Percentiles rank a stretch among this genome's conserved stretches.
phyloP scores from a whole-genome alignment of 495 filamentous ascomycete genomes.

The Bacidia rubella region DNA sequence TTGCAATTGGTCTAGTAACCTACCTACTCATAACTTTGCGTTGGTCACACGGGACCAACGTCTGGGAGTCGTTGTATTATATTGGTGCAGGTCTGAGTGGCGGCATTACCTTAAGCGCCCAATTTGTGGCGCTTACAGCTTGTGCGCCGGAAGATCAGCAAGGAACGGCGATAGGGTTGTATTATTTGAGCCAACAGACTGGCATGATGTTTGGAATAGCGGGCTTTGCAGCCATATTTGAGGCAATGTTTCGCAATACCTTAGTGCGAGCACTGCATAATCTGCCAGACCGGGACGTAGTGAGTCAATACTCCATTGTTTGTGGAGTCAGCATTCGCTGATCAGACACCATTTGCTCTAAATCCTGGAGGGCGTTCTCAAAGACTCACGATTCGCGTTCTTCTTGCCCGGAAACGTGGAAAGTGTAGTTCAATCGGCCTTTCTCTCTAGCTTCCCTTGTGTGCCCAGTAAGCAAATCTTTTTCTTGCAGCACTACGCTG shows the following conservation, averaged over 20 bases:
- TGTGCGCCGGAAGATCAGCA: slow-evolving; percentile 17
- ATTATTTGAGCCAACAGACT: slow-evolving; percentile 27
- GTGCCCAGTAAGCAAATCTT: too few species aligned
- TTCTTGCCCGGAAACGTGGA: slow-evolving; percentile 15
- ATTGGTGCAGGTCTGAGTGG: slow-evolving; percentile 18
- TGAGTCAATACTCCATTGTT: too few species aligned
- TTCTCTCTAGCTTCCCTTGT: too few species aligned
- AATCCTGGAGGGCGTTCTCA: slow-evolving; percentile 21
- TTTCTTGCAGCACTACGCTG: too few species aligned
- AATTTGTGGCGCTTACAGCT: slow-evolving; percentile 24
- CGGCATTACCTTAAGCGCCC: slow-evolving; percentile 21
- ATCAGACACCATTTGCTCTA: slow-evolving; percentile 5
- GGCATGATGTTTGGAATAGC: slow-evolving; percentile 24
- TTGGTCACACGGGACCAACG: slow-evolving; percentile 20
- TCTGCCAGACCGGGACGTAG: too few species aligned
- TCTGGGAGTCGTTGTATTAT: slow-evolving; percentile 16
- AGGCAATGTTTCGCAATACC: slow-evolving; percentile 15
- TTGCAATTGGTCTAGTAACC: slow-evolving; percentile 8
- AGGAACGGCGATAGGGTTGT: slow-evolving; percentile 21
- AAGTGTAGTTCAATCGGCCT: too few species aligned
- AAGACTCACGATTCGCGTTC: slow-evolving; percentile 17
- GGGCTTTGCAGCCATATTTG: slow-evolving; percentile 17
- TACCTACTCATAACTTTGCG: slow-evolving; percentile 19
- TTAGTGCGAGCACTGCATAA: too few species aligned
- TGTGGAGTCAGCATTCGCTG: too few species aligned